Percentiles rank a stretch among this genome's conserved stretches.
Conservation (phyloP, 768 basidiomycete genomes). For the Tulasnella calospora region DNA sequence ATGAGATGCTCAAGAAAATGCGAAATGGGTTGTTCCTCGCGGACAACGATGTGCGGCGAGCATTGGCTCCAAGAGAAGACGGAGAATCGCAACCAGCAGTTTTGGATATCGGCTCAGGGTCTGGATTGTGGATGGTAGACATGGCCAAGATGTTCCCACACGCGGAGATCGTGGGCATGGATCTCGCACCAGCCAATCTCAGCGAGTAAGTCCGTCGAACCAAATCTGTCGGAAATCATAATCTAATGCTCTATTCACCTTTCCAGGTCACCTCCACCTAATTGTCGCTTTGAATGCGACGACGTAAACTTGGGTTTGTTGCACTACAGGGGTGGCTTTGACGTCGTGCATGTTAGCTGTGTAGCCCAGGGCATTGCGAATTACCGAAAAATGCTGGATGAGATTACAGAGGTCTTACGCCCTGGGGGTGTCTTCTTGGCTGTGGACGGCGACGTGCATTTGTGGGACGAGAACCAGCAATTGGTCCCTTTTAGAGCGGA, state of each 20-base stretch:
- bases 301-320: not conserved
- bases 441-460: not conserved
- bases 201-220: not conserved
- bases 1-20: conserved; percentile 8
- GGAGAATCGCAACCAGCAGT: not conserved
- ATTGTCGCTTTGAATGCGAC: conserved; percentile 7
- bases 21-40: conserved; percentile 14
- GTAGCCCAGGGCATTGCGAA: not conserved
- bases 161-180: not conserved
- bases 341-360: not conserved
- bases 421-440: not conserved
- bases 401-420: not conserved
- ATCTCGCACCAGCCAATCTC: conserved; percentile 6
- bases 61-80: not conserved
- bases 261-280: not conserved
- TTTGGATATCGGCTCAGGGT: not conserved
- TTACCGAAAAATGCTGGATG: not conserved
- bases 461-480: conserved; percentile 9
- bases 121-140: not conserved
- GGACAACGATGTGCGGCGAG: not conserved
- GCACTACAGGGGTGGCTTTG: not conserved
- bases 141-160: conserved; percentile 8
- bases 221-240: not conserved
- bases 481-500: not conserved
- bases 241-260: not conserved